Evolutionary conservation across 148 eudicot genomes (phyloP), one percentile per base, ranked within the genome.

Genomic region (Chenopodium berlandieri): DNA sequence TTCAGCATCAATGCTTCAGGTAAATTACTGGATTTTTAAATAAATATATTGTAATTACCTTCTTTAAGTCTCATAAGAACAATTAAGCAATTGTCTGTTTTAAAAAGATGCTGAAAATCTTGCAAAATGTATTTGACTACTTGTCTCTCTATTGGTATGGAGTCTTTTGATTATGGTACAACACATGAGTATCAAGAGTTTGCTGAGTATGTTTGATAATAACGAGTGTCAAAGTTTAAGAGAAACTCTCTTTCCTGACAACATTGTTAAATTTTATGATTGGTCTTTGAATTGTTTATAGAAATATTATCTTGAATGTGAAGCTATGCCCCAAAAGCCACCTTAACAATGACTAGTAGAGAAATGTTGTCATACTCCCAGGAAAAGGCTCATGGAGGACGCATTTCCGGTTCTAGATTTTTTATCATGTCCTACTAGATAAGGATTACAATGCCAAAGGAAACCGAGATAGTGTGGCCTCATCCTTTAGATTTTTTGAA

Each of bases 1-100:
- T 87, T 96, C 99, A 71, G 99, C 99, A 71, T 88, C 91, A 71
- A 90, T 86, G 85, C 84, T 96, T 79, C 98, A 94, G 98, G 99
- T 96, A 84, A 56, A 77, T 52, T 27, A 40, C 13, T 73, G 44
- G 31, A 17, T 9, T 80, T 80, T 69, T 62, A 4, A 48, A 68
- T 40, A 12, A 40, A 64, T 62, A 69, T 52, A 34, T 72, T 31
- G n/a, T 4, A 12, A 44, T 58, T 48, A 23, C 32, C 60, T 46
- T 47, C 14, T n/a, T 48, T 20, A 67, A 8, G 1, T 37, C 25
- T 16, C 50, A 23, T 68, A 10, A 6, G 52, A 40, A 37, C 52
- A 71, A 40, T 37, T 4, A 71, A 1, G 40, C 52, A 31, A 9
- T 25, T 66, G 56, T 40, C 20, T 54, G 23, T 16, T 48, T 70